Evolutionary conservation across 208 protist genomes (phyloP).

Genomic region (Leptomonas pyrrhocoris): DNA sequence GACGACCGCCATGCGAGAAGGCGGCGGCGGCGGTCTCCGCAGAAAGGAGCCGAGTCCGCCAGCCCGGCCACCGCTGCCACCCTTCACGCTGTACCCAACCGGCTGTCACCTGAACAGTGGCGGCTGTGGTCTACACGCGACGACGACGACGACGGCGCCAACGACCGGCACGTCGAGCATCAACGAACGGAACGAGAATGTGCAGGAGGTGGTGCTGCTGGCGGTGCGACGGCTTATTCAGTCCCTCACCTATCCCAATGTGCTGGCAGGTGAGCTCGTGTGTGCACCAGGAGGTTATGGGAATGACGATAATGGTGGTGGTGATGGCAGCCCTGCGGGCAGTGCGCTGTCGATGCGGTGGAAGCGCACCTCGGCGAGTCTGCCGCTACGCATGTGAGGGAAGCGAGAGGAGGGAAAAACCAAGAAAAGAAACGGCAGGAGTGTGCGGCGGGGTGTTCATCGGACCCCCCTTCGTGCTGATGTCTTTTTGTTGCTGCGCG

Average conservation of each 20-base stretch:
- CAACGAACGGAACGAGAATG: slow-evolving; percentile 60
- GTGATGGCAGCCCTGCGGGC: not conserved
- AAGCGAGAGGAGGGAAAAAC: not conserved
- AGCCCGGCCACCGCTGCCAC: slow-evolving; percentile 5
- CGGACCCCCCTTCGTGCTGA: too few relatives aligned
- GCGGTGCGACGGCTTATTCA: slow-evolving; percentile 54
- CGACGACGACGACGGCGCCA: not conserved
- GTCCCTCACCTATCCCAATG: slow-evolving; percentile 74
- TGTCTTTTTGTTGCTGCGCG: too few relatives aligned
- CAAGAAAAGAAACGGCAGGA: not conserved
- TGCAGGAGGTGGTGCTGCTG: slow-evolving; percentile 74
- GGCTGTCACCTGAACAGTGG: not conserved
- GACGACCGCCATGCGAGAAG: not conserved
- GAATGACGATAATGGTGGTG: not conserved
- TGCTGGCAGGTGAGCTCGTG: slow-evolving; percentile 49
- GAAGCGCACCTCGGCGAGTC: slow-evolving; percentile 46
- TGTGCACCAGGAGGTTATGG: not conserved
- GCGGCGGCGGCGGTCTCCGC: not conserved
- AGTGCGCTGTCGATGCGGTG: slow-evolving; percentile 41
- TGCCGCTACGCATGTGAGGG: slow-evolving; percentile 54
- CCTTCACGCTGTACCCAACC: not conserved
- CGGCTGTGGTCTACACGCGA: not conserved
- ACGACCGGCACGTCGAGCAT: slow-evolving; percentile 18
- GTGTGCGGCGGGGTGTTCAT: too few relatives aligned
- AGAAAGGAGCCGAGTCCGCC: not conserved